phyloP scores from a whole-genome alignment of 2,329 filamentous ascomycete species.

The Aspergillus amoenus region DNA sequence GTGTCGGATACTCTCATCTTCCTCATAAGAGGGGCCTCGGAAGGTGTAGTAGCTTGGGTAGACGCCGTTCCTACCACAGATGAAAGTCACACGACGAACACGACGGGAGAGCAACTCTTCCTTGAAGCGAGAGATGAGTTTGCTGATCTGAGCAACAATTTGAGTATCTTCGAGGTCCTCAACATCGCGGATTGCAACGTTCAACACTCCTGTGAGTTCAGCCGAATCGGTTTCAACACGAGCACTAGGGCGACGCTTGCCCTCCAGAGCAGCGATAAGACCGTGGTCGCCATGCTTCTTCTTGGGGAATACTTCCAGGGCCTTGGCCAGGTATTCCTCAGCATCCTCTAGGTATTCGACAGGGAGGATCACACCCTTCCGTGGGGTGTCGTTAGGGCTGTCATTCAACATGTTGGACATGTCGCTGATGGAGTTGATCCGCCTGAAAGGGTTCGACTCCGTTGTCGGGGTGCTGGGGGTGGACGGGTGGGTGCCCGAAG shows the following conservation, averaged over 20 bases:
- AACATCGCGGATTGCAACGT: slow-evolving; percentile 85
- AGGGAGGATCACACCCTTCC: slow-evolving; percentile 92
- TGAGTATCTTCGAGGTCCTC: slow-evolving; percentile 82
- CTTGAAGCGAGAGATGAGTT: slow-evolving; percentile 77
- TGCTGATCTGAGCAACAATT: slow-evolving; percentile 70
- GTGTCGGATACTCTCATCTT: slow-evolving; percentile 96
- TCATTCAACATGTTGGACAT: slow-evolving; percentile 83
- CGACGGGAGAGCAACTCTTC: slow-evolving; percentile 77
- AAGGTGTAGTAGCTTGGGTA: slow-evolving; percentile 99
- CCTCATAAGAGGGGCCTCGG: slow-evolving; percentile 83
- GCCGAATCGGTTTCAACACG: slow-evolving; percentile 61
- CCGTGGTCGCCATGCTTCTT: slow-evolving; percentile 56
- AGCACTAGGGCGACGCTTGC: slow-evolving; percentile 63
- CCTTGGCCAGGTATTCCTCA: slow-evolving; percentile 80
- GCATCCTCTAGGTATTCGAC: slow-evolving; percentile 92
- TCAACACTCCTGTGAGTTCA: slow-evolving; percentile 87
- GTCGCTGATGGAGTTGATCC: slow-evolving; percentile 92
- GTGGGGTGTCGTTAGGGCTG: slow-evolving; percentile 67
- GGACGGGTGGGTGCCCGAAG: slow-evolving; percentile 71
- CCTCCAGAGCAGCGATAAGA: slow-evolving; percentile 70
- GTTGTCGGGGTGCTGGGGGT: slow-evolving; percentile 73
- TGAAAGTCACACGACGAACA: slow-evolving; percentile 90
- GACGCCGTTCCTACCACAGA: slow-evolving; percentile 90
- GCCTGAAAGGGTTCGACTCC: slow-evolving; percentile 67
- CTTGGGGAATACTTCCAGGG: slow-evolving; percentile 76